Evolutionary conservation across 495 filamentous ascomycete genomes (phyloP), one percentile per base, ranked within the genome.

Genomic region (Astrothelium subdiscretum): DNA sequence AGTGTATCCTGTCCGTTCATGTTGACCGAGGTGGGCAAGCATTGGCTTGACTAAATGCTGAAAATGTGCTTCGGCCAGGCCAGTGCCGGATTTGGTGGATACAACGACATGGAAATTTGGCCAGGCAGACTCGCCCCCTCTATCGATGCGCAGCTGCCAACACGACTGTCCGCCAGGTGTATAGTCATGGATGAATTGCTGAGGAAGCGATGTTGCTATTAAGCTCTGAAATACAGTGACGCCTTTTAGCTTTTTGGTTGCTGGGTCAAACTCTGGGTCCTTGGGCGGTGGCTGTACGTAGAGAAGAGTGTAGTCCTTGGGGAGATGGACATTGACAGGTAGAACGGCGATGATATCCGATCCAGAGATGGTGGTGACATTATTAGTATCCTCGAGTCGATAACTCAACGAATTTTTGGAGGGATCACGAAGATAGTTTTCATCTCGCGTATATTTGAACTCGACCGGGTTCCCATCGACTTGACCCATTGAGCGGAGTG

Each of bases 51-150:
- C 63, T 2, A 85, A 71, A 24, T 74, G 62, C 0, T 81, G 67
- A 67, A 76, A 92, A 65, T 89, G 83, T 0, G 64, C 42, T 11
- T 72, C 66, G 0, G 89, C 87, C 20, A 76, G 75, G 3, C 85
- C 81, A 0, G 83, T 85, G 1, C 91, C 91, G 0, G 91, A 94
- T 11, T 70, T 71, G 0, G 81, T 87, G 4, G 91, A 96, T 58
- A 96, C 77, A 32, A 96, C 68, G 51, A 95, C 72, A 64, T 90
- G 80, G 0, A 90, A 63, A 38, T 72, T 72, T 38, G 65, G 64
- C 48, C 48, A 54, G 22, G 4, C 48, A 5, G 24, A 29, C 6
- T 32, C 26, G 44, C 2, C n/a, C 35, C 51, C 57, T 18, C 48
- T 27, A 35, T 59, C 57, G 27, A 63, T 38, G n/a, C 58, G 62